A percentile compares a stretch with the other conserved stretches of the same genome.
These are phyloP conservation scores for Xylariales sp. DNA, from an alignment of 2,329 filamentous ascomycete species.

Conservation along the genomic window DNA sequence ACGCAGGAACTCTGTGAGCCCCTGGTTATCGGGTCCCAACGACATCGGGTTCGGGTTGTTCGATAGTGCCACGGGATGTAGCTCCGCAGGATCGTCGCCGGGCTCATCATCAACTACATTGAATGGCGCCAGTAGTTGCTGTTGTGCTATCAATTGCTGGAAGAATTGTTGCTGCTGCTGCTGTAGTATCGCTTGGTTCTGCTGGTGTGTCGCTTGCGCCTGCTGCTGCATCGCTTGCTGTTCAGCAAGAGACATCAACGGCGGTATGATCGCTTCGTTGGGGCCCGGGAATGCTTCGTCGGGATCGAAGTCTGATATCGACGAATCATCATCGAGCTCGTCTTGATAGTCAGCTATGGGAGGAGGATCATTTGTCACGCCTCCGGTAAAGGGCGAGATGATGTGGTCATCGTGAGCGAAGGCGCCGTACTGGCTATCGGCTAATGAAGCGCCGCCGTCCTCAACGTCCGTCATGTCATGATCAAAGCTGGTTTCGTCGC, in stretches of 20 bases:
- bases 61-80: slow-evolving; percentile 27
- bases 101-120: slow-evolving; percentile 14
- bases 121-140: background rate
- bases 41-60: slow-evolving; percentile 28
- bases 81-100: slow-evolving; percentile 12
- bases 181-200: slow-evolving; percentile 2
- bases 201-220: background rate
- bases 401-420: background rate
- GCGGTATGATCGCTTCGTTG: background rate
- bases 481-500: slow-evolving; percentile 13
- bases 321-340: background rate
- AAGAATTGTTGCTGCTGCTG: too few species aligned
- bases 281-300: background rate
- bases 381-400: background rate
- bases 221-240: background rate
- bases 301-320: background rate
- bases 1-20: slow-evolving; percentile 45
- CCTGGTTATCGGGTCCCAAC: slow-evolving; percentile 45
- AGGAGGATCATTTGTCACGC: background rate
- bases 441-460: slow-evolving; percentile 19
- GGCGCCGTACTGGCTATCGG: background rate
- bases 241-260: background rate
- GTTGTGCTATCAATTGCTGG: background rate
- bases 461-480: slow-evolving; percentile 21
- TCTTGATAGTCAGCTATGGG: background rate